Percentiles rank a stretch among this genome's conserved stretches.
These are phyloP conservation scores for Dactylellina parvicollis DNA, from an alignment of 2,329 filamentous ascomycete species.

Conservation along the genomic window DNA sequence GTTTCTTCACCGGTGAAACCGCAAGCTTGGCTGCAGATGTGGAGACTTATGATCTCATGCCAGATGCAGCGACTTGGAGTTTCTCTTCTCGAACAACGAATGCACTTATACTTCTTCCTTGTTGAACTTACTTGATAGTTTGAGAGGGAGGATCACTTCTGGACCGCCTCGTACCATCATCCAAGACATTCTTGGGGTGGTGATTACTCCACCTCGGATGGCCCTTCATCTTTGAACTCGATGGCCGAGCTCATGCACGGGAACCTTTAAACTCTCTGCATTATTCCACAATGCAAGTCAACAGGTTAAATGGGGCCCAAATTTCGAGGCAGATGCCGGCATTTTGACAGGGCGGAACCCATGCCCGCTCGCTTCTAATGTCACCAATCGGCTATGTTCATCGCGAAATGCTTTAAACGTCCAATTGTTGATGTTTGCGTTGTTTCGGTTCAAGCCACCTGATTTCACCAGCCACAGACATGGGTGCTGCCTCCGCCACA, in stretches of 20 bases:
- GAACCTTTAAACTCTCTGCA: too few species aligned
- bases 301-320: background rate
- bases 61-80: too few species aligned
- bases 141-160: conserved; percentile 1
- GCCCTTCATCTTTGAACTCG: background rate
- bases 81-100: conserved; percentile 1
- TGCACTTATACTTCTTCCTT: background rate
- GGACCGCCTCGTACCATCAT: background rate
- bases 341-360: background rate
- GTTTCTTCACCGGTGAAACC: too few species aligned
- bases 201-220: background rate
- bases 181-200: background rate
- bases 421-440: background rate
- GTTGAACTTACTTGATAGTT: background rate
- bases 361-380: background rate
- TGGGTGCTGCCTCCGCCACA: background rate
- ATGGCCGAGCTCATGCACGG: background rate
- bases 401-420: background rate
- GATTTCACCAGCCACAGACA: background rate
- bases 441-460: background rate
- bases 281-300: too few species aligned
- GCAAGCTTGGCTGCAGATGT: too few species aligned
- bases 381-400: conserved; percentile 3
- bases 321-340: background rate
- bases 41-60: too few species aligned